Evolutionary conservation across 768 basidiomycete genomes (phyloP).

Genomic region (Multifurca ochricompacta): DNA sequence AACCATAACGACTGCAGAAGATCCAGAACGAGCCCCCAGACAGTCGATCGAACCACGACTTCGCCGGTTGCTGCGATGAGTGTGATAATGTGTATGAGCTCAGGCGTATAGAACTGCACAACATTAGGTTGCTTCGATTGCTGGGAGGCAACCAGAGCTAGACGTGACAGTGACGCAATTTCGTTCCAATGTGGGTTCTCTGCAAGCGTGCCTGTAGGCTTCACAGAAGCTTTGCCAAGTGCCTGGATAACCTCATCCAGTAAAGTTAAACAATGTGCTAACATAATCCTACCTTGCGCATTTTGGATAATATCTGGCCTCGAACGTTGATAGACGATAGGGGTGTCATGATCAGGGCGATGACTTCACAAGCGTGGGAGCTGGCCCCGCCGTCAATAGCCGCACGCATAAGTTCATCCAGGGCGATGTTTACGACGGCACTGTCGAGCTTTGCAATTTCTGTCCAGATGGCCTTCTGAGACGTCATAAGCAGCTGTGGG

Average conservation of each 20-base stretch:
- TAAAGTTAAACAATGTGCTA: background rate
- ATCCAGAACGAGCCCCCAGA: conserved; percentile 78
- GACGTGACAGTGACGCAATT: conserved; percentile 69
- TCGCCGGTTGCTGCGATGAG: conserved; percentile 73
- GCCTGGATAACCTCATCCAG: conserved; percentile 35
- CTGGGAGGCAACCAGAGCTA: conserved; percentile 66
- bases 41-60: conserved; percentile 63
- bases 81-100: conserved; percentile 72
- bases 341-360: conserved; percentile 65
- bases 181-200: conserved; percentile 77
- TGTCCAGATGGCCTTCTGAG: conserved; percentile 72
- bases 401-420: conserved; percentile 74
- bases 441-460: conserved; percentile 67
- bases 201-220: conserved; percentile 51
- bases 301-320: conserved; percentile 66
- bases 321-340: conserved; percentile 72
- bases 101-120: conserved; percentile 75
- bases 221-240: conserved; percentile 63
- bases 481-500: conserved; percentile 48
- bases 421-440: conserved; percentile 56
- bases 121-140: conserved; percentile 54
- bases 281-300: conserved; percentile 56
- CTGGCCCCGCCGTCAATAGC: conserved; percentile 81
- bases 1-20: conserved; percentile 70
- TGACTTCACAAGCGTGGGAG: conserved; percentile 63